These are phyloP conservation scores for Globisporangium apiculatum DNA, from an alignment of 352 stramenopile genomes.

Conservation along the genomic window DNA sequence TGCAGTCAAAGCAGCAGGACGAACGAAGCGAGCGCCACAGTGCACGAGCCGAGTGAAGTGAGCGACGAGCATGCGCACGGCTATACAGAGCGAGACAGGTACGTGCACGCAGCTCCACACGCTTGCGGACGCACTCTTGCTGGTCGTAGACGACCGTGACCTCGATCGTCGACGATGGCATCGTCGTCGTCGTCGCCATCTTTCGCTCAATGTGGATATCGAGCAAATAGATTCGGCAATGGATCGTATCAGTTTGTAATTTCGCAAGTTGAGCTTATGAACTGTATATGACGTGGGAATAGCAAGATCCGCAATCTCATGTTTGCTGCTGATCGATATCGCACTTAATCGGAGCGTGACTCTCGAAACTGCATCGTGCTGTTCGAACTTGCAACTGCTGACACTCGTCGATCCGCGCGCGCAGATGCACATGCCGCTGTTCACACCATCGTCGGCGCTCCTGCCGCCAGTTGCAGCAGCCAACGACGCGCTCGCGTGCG, in stretches of 20 bases:
- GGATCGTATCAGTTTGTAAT: not conserved
- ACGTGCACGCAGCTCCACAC: not conserved
- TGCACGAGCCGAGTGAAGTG: too few relatives aligned
- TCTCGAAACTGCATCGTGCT: too few relatives aligned
- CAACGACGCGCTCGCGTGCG: conserved; percentile 11
- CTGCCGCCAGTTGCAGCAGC: not conserved
- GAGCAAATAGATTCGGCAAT: too few relatives aligned
- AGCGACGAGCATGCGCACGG: too few relatives aligned
- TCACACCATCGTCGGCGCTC: not conserved
- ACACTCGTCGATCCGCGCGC: too few relatives aligned
- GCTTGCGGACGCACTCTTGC: conserved; percentile 39
- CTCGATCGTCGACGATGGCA: conserved; percentile 12
- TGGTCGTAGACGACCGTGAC: conserved; percentile 46
- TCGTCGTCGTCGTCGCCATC: not conserved
- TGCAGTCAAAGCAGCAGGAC: too few relatives aligned
- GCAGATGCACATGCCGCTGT: not conserved
- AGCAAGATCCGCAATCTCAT: too few relatives aligned
- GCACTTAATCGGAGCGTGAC: too few relatives aligned
- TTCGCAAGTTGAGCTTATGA: not conserved
- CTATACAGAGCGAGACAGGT: not conserved
- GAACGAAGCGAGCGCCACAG: too few relatives aligned
- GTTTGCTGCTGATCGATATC: too few relatives aligned
- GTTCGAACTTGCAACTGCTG: too few relatives aligned
- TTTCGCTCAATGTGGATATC: not conserved
- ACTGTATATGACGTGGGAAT: too few relatives aligned